phyloP scores from a whole-genome alignment of 2,329 filamentous ascomycete genomes.

The Coniella vitis region DNA sequence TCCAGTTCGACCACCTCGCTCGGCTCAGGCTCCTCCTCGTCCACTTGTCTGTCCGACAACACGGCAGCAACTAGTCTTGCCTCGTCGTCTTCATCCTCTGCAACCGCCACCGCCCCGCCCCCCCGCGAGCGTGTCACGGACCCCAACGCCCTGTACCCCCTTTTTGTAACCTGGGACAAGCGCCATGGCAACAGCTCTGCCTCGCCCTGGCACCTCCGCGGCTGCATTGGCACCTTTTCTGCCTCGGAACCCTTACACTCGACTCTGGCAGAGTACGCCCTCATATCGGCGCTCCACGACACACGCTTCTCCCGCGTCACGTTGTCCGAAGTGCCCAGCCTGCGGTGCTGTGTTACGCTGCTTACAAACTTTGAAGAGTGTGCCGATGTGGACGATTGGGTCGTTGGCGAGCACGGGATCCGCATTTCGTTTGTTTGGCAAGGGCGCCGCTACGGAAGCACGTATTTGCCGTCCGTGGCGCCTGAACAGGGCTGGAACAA shows the following conservation, averaged over 20 bases:
- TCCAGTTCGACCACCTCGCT: constrained; percentile 22
- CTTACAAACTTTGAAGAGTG: constrained; percentile 79
- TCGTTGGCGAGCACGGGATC: constrained; percentile 76
- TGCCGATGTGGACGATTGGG: constrained; percentile 73
- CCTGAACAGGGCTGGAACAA: constrained; percentile 91
- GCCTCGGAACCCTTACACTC: constrained; percentile 65
- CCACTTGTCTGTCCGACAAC: constrained; percentile 23
- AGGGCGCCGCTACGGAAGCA: constrained; percentile 69
- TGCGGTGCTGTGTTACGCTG: constrained; percentile 68
- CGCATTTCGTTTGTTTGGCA: constrained; percentile 77
- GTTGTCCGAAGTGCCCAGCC: constrained; percentile 45
- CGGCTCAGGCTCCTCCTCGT: constrained; percentile 27
- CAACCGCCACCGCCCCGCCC: constrained; percentile 23
- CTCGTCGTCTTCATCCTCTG: constrained; percentile 23
- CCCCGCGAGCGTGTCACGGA: constrained; percentile 23
- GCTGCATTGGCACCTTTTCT: constrained; percentile 89
- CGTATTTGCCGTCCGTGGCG: constrained; percentile 89
- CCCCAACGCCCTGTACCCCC: constrained; percentile 51
- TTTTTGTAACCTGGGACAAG: constrained; percentile 95
- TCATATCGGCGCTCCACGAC: constrained; percentile 68
- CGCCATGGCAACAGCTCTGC: constrained; percentile 33
- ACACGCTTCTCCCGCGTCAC: constrained; percentile 53
- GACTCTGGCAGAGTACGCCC: constrained; percentile 72
- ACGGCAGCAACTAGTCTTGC: constrained; percentile 27
- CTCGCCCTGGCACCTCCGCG: constrained; percentile 64